phyloP scores from a whole-genome alignment of 2,329 filamentous ascomycete species.

The Nothomitra cinnamomea region DNA sequence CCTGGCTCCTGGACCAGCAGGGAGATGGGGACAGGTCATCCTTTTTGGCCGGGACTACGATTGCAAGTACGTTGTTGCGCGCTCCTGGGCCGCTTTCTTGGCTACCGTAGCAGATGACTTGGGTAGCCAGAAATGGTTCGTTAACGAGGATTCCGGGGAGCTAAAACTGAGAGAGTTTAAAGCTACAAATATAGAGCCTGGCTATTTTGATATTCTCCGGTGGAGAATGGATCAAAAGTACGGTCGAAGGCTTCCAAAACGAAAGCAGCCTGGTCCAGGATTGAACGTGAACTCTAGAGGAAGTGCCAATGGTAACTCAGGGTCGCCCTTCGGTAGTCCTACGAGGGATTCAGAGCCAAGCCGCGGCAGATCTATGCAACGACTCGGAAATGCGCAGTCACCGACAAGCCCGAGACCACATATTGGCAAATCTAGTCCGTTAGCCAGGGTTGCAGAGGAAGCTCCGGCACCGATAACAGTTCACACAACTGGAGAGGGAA shows the following conservation, averaged over 20 bases:
- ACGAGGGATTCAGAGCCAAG: slow-evolving; percentile 40
- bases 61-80: slow-evolving; percentile 90
- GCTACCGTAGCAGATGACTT: slow-evolving; percentile 82
- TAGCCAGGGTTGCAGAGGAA: slow-evolving; percentile 62
- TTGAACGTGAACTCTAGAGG: slow-evolving; percentile 6
- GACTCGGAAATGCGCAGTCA: slow-evolving; percentile 42
- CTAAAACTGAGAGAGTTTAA: slow-evolving; percentile 89
- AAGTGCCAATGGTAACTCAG: slow-evolving; percentile 21
- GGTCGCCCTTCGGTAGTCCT: slow-evolving; percentile 49
- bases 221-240: slow-evolving; percentile 96
- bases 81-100: slow-evolving; percentile 79
- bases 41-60: slow-evolving; percentile 96
- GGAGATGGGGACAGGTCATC: slow-evolving; percentile 92
- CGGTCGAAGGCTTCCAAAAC: slow-evolving; percentile 41
- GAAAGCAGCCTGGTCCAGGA: slow-evolving; percentile 22
- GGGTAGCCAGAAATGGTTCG: slow-evolving; percentile 72
- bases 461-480: slow-evolving; percentile 13
- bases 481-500: neutral
- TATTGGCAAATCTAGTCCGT: slow-evolving; percentile 50
- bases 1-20: slow-evolving; percentile 72
- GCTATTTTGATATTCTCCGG: slow-evolving; percentile 84
- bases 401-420: slow-evolving; percentile 47
- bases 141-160: slow-evolving; percentile 84
- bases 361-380: slow-evolving; percentile 55
- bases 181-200: slow-evolving; percentile 71